A percentile compares a stretch with the other conserved stretches of the same genome.
These are phyloP conservation scores for Yarrowia sp. DNA, from an alignment of 805 yeast genomes.

Conservation along the genomic window DNA sequence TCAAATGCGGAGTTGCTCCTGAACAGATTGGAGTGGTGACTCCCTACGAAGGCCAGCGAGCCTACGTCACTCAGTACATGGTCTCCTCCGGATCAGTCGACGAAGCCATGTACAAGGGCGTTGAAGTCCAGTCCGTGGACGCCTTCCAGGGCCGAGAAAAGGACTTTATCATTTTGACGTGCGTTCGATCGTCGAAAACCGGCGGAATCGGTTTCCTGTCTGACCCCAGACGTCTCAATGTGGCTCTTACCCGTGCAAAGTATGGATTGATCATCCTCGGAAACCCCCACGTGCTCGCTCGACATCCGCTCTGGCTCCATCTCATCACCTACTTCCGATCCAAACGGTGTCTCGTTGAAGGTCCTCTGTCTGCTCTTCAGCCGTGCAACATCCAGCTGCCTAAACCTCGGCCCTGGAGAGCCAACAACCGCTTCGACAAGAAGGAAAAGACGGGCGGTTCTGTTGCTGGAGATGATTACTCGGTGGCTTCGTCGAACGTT, in stretches of 20 bases:
- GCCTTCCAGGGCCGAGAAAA: constrained; percentile 94
- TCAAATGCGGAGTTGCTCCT: constrained; percentile 79
- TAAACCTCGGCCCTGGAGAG: constrained; percentile 35
- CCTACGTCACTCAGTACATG: constrained; percentile 80
- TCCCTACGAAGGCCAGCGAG: constrained; percentile 93
- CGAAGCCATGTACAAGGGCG: constrained; percentile 67
- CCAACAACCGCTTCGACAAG: constrained; percentile 23
- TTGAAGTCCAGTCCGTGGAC: constrained; percentile 94
- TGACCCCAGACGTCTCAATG: constrained; percentile 86
- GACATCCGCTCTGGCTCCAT: constrained; percentile 78
- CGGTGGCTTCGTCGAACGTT: constrained; percentile 31
- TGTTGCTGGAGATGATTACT: constrained; percentile 24
- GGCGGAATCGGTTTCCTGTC: constrained; percentile 81
- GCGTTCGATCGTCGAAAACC: constrained; percentile 80
- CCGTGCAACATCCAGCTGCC: constrained; percentile 54
- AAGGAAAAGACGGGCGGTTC: not conserved
- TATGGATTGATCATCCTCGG: constrained; percentile 84
- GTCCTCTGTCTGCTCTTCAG: constrained; percentile 80
- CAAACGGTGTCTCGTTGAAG: constrained; percentile 88
- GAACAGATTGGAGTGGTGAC: constrained; percentile 90
- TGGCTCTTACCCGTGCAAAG: constrained; percentile 86
- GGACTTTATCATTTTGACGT: constrained; percentile 76
- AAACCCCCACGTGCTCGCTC: constrained; percentile 77
- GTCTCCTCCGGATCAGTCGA: constrained; percentile 71
- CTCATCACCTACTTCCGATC: constrained; percentile 80